Evolutionary conservation across 768 basidiomycete species (phyloP), one percentile per base, ranked within the genome.

Genomic region (Suillus occidentalis): DNA sequence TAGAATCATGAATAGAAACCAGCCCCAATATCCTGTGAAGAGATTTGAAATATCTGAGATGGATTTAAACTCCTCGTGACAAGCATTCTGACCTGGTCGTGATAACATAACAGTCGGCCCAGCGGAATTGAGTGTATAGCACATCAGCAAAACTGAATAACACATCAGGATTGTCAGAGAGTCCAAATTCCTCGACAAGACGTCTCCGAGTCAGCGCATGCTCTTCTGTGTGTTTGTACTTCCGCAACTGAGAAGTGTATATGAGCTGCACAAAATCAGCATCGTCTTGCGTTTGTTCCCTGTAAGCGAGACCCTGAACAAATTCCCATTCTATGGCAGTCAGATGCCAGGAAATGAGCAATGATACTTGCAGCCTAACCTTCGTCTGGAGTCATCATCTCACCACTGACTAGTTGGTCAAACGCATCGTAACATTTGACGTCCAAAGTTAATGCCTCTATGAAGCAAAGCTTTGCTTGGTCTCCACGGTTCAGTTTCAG

Each of bases 361-460:
- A 34, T 22, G 34, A 50, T 64, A 61, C 25, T 25, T 50, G 45
- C 12, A n/a, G n/a, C 63, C 76, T n/a, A 52, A 93, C 97, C 97
- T 87, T 99, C 97, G 65, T 94, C 90, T 1, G 92, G 88, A 13
- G 91, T 88, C 92, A 99, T 94, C 94, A 99, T 97, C 74, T 96
- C 94, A 2, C 94, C 92, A 22, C 87, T 89, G 34, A 98, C 81
- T 12, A 99, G 84, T 66, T 95, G 91, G 65, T 92, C 89, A 72
- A 97, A 98, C 2, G 95, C 90, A 68, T 99, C 97, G 71, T 94
- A 99, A 75, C 97, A 99, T 77, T 97, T 97, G 40, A 98, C 94
- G 69, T 99, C 97, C 25, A 98, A 82, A 2, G 91, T 85, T 25
- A 99, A 83, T 1, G 97, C 96, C 72, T 99, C 97, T 88, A 97